Conservation (phyloP, 805 yeast genomes). For the Nakazawaea siamensis region DNA sequence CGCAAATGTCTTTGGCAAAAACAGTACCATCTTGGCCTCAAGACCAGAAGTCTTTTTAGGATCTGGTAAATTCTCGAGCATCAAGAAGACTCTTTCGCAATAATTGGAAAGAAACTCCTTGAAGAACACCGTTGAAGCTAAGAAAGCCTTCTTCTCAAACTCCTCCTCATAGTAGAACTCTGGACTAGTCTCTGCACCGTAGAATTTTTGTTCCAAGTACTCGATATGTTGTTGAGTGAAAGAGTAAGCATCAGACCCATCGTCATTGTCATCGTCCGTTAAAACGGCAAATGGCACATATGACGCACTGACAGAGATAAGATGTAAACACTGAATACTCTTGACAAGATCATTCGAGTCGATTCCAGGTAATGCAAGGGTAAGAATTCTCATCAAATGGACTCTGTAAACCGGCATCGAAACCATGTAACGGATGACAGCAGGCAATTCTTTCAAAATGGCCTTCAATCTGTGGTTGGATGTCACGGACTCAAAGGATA, state of each 20-base stretch:
- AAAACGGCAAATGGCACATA: constrained; percentile 67
- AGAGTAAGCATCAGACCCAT: constrained; percentile 31
- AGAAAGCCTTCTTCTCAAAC: constrained; percentile 46
- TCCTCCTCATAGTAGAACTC: constrained; percentile 34
- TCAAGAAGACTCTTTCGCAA: constrained; percentile 47
- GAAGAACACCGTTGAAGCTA: constrained; percentile 69
- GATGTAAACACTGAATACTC: constrained; percentile 58
- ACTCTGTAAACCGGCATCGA: constrained; percentile 55
- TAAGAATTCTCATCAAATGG: constrained; percentile 69
- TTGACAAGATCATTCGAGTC: constrained; percentile 81
- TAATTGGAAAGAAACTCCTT: constrained; percentile 48
- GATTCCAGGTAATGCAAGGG: constrained; percentile 68
- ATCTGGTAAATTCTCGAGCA: constrained; percentile 65
- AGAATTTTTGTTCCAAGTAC: constrained; percentile 37
- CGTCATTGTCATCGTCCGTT: constrained; percentile 19
- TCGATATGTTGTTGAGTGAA: constrained; percentile 61
- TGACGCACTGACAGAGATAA: constrained; percentile 61
- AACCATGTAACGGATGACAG: constrained; percentile 60
- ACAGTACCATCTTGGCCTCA: constrained; percentile 37
- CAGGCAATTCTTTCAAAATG: constrained; percentile 60
- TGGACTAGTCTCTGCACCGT: constrained; percentile 14
- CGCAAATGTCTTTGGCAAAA: constrained; percentile 30
- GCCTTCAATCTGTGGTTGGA: constrained; percentile 75
- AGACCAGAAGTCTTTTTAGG: constrained; percentile 40
- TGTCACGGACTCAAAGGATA: constrained; percentile 53